Percentiles rank a stretch among this genome's conserved stretches.
phyloP scores from a whole-genome alignment of 2,329 filamentous ascomycete species.

The Corinectria fuckeliana region DNA sequence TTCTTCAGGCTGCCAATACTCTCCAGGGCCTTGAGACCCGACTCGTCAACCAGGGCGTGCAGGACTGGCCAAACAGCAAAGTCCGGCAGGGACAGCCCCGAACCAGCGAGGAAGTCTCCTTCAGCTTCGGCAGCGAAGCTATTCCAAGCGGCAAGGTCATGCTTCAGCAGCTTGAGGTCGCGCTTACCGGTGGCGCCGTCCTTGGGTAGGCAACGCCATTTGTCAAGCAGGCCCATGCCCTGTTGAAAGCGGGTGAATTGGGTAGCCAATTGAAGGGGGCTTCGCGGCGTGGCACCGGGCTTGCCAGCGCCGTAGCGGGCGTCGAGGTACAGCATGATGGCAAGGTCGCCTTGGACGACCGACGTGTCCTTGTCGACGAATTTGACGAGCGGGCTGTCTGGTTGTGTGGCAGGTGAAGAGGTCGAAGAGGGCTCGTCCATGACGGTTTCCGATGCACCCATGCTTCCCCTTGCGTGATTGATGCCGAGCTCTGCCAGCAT shows the following conservation, averaged over 20 bases:
- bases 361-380: conserved; percentile 65
- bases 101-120: conserved; percentile 54
- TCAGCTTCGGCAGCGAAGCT: conserved; percentile 40
- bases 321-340: conserved; percentile 68
- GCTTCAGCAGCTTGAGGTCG: conserved; percentile 34
- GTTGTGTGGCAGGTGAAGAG: neutral
- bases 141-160: conserved; percentile 51
- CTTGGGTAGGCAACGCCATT: conserved; percentile 40
- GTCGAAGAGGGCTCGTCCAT: neutral
- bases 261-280: conserved; percentile 43
- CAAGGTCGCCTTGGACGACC: conserved; percentile 55
- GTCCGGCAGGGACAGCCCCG: conserved; percentile 54
- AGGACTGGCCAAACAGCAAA: conserved; percentile 65
- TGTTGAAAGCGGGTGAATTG: conserved; percentile 52
- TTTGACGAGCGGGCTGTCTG: conserved; percentile 44
- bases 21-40: conserved; percentile 41
- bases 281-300: conserved; percentile 30
- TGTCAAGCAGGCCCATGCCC: conserved; percentile 44
- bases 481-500: conserved; percentile 58
- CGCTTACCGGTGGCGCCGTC: conserved; percentile 9
- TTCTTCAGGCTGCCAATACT: conserved; percentile 40
- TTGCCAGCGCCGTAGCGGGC: conserved; percentile 52
- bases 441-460: conserved; percentile 35
- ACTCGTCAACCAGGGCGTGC: conserved; percentile 49
- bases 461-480: conserved; percentile 53